Evolutionary conservation across 2,329 filamentous ascomycete genomes (phyloP), one percentile per base, ranked within the genome.

Genomic region (Aureobasidium uvarum): DNA sequence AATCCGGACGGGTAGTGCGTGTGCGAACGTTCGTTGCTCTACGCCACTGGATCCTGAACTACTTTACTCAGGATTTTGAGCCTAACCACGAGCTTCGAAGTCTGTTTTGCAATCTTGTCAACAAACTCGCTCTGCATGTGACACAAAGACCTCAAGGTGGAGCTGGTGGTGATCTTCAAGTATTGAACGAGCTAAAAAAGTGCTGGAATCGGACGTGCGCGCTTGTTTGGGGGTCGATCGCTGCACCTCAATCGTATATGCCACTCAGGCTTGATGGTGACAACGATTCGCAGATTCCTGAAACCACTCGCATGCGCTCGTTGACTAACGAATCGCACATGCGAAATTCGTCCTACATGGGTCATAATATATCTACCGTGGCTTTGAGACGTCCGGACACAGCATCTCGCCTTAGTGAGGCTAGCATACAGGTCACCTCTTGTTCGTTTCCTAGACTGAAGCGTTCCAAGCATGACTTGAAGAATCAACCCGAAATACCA

Each of bases 31-130:
- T 98, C 79, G 95, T 97, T 31, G 95, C 95, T 8, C 83, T 98
- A 51, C 87, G 95, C 65, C 95, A 99, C 77, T 99, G 95, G 95
- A 93, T 98, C 66, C 79, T 99, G 68, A 99, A 99, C 76, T 99
- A 99, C 77, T 99, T 98, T 70, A 84, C 91, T 64, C 95, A 99
- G 74, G 95, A 99, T 74, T 99, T 96, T 74, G 86, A 96, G 46
- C 78, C 89, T 28, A 87, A 93, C 73, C 88, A 89, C 73, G 81
- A 85, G 51, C 81, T 98, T 38, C 88, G 94, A 10, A 80, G 85
- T 5, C 85, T 86, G 18, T 97, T 97, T 74, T 97, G 94, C 77
- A 82, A 87, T 38, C 82, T 92, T 10, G 82, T 97, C 66, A 97
- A 98, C 74, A 74, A 75, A 28, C 74, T 89, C 64, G 84, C 85